Evolutionary conservation across 345 rosid genomes (phyloP).

Genomic region (Angophora floribunda): DNA sequence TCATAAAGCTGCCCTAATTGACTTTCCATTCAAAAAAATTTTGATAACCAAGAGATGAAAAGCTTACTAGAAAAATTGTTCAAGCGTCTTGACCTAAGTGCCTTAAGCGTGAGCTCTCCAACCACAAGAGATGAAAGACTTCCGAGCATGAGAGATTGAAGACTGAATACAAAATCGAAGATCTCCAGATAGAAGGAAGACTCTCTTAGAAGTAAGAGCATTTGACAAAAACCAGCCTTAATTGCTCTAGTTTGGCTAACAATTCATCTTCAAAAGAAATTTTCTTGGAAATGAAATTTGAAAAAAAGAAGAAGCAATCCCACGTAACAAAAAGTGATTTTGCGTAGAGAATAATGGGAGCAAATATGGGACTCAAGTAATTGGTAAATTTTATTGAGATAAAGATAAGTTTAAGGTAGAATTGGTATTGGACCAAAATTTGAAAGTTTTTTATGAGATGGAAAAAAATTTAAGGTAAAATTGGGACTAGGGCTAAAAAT

Average conservation of each 20-base stretch:
- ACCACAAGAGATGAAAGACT: background rate
- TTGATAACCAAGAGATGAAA: background rate
- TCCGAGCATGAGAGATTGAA: background rate
- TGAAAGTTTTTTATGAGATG: background rate
- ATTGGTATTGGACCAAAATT: background rate
- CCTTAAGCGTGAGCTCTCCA: fast-evolving
- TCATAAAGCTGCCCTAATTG: background rate
- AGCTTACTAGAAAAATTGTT: background rate
- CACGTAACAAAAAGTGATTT: too few relatives aligned
- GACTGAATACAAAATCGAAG: background rate
- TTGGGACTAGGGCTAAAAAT: too few relatives aligned
- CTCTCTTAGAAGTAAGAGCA: background rate
- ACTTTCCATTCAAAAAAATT: too few relatives aligned
- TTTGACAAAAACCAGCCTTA: background rate
- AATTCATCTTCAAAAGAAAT: background rate
- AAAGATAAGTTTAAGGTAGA: background rate
- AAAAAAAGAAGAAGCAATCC: background rate
- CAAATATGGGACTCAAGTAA: background rate
- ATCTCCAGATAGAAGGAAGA: background rate
- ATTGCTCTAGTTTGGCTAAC: background rate
- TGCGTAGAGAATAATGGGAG: background rate
- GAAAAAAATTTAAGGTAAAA: too few relatives aligned
- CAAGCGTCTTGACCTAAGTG: background rate
- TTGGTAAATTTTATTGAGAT: background rate
- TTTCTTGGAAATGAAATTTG: background rate